Conservation (phyloP, 2,329 filamentous ascomycete genomes). For the Fusarium xyrophilum region DNA sequence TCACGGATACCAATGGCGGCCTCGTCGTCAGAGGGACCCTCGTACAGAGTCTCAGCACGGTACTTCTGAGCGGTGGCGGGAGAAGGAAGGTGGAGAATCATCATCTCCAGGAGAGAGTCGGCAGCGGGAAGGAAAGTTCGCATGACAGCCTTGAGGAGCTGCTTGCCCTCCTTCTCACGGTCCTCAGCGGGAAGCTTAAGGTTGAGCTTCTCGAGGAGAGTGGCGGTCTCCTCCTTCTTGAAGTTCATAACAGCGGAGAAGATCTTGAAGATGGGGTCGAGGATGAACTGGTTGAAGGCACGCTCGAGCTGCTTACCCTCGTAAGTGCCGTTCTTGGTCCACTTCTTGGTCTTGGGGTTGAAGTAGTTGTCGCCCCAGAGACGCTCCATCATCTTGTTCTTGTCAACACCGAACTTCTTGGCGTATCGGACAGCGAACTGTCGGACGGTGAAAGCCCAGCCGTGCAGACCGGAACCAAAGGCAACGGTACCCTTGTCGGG, state of each 20-base stretch:
- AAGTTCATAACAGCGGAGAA: conserved; percentile 97
- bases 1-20: conserved; percentile 96
- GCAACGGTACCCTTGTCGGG: conserved; percentile 97
- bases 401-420: conserved; percentile 99
- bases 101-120: conserved; percentile 99
- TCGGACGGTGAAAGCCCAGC: conserved; percentile 99
- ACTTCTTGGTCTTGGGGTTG: conserved; percentile 99
- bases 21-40: conserved; percentile 93
- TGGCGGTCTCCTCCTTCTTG: conserved; percentile 90
- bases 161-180: conserved; percentile 94
- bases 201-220: conserved; percentile 88
- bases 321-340: conserved; percentile 84
- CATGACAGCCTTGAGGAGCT: conserved; percentile 97
- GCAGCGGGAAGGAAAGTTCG: conserved; percentile 98
- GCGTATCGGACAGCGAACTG: conserved; percentile 96
- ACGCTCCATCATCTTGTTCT: conserved; percentile 99
- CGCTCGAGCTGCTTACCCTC: conserved; percentile 93
- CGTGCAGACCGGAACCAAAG: conserved; percentile 99
- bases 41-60: conserved; percentile 98
- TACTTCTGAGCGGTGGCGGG: conserved; percentile 96
- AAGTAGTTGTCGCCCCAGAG: conserved; percentile 99
- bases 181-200: conserved; percentile 90
- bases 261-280: conserved; percentile 99
- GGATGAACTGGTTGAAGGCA: conserved; percentile 99
- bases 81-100: conserved; percentile 98